Base-by-base conservation (phyloP, 1,284 basidiomycete genomes). In the Pseudozyma pruni region DNA sequence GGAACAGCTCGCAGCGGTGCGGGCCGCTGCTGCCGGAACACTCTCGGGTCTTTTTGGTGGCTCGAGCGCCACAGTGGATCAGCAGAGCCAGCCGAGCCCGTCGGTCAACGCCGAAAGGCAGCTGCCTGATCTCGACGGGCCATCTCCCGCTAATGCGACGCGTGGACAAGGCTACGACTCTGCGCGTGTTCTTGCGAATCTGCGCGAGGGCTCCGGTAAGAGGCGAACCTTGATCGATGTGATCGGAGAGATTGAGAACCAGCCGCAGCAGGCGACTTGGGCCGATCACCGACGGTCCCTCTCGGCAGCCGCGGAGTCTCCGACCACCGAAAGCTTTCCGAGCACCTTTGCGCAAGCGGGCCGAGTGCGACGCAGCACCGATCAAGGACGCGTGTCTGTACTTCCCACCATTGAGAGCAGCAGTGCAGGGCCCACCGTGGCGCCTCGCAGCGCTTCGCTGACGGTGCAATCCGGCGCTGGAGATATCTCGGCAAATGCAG, bases 81-180 rank as follows among this genome's bases (percentile, higher is more conserved):
- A 68, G 34, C 64, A 54, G 22, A 52, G 9, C 19, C 64, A 68
- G 34, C 64, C 51, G 22, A 52, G 9, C 19, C 47, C 33, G 7
- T 44, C 43, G 8, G 34, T n/a, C 8, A 17, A 1, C 9, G 32
- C 29, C 37, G 55, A 60, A 10, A 60, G 29, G 37, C 29, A 16
- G 29, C 31, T 35, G 23, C 42, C 35, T 17, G 52, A 42, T 27
- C 40, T 23, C 2, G 59, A 69, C 31, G 66, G 66, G 0, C 66
- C 66, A 7, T 59, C 67, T 17, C 56, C 55, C 0, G 31, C 38
- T 23, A 70, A 70, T 43, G 46, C 56, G 23, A 27, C 31, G 8
- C 60, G 59, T 17, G 70, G 70, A 13, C 64, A 72, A 14, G 70
- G 70, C 2, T 55, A 53, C 31, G 70, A 72, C 33, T 63, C 70